Base-by-base conservation (phyloP, 2,329 filamentous ascomycete genomes). In the Sclerotinia trifoliorum region DNA sequence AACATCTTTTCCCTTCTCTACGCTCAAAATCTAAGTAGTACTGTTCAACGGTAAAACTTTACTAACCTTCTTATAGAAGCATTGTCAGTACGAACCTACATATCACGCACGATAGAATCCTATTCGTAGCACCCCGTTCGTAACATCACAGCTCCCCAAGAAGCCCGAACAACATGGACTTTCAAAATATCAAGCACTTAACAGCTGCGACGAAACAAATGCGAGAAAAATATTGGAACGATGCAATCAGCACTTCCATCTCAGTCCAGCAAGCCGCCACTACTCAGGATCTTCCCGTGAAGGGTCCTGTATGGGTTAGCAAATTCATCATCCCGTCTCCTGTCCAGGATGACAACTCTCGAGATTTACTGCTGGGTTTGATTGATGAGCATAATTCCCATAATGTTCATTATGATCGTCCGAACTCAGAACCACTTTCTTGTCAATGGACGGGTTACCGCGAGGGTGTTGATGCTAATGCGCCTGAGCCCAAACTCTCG, bases 391-490 rank as follows among this genome's bases (percentile, higher is more conserved):
- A 29, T 13, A 56, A 56, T 21, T n/a, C 11, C 2, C 54, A 56
- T 56, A 56, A 56, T 39, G 32, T 56, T 7, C 21, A 56, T 56
- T 56, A 39, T 56, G 54, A 56, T 39, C 54, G 54, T n/a, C 54
- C 54, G n/a, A 39, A 21, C 35, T 24, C 19, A 21, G 29, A 56
- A 1, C 32, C 32, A 7, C 54, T 56, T 6, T 49, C 26, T 10
- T 48, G 42, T 32, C 26, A 42, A 57, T 42, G 32, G 55, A 42
- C 35, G 15, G n/a, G 32, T 10, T 57, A 42, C n/a, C 55, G 35
- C 3, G 21, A 42, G 5, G 55, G 55, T 24, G 55, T 42, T 24
- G 35, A 24, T 24, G n/a, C 21, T 10, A n/a, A 7, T 24, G 24
- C 55, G 17, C 55, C n/a, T n/a, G 32, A 57, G 7, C 56, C 39